These are phyloP conservation scores for Elsinoe fawcettii DNA, from an alignment of 2,329 filamentous ascomycete species.

Conservation along the genomic window DNA sequence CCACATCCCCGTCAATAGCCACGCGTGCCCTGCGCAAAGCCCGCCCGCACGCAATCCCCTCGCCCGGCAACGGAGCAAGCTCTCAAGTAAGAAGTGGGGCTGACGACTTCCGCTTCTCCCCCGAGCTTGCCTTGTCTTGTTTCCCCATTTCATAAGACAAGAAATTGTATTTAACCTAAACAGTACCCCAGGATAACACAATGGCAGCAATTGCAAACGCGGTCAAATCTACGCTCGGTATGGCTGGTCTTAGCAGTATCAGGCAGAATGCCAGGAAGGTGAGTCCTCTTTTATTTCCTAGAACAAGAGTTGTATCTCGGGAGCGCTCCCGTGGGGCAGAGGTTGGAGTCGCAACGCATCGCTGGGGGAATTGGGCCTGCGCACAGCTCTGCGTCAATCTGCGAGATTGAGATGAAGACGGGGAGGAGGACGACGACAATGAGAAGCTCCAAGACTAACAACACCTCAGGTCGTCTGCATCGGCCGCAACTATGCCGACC, in stretches of 20 bases:
- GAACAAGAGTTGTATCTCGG: neutral
- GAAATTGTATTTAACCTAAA: no score
- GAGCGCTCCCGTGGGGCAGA: neutral
- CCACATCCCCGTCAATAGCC: neutral
- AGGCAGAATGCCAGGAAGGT: conserved; percentile 15
- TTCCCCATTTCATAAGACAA: no score
- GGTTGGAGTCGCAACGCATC: neutral
- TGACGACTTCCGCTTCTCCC: neutral
- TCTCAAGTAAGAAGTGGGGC: neutral
- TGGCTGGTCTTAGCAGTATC: conserved; percentile 10
- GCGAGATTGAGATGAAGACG: no score
- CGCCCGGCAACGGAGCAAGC: neutral
- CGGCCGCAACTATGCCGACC: conserved; percentile 93
- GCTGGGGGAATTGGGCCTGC: neutral
- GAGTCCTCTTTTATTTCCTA: neutral
- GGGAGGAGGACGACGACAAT: neutral
- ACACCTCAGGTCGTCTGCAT: conserved; percentile 73
- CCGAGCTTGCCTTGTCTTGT: no score
- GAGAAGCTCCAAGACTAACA: neutral
- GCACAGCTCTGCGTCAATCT: no score
- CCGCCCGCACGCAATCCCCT: no score
- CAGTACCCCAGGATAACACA: no score
- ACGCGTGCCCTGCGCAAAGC: neutral
- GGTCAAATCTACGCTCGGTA: conserved; percentile 12
- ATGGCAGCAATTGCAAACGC: conserved; percentile 9